Evolutionary conservation across 2,329 filamentous ascomycete genomes (phyloP).

Genomic region (Cadophora malorum): DNA sequence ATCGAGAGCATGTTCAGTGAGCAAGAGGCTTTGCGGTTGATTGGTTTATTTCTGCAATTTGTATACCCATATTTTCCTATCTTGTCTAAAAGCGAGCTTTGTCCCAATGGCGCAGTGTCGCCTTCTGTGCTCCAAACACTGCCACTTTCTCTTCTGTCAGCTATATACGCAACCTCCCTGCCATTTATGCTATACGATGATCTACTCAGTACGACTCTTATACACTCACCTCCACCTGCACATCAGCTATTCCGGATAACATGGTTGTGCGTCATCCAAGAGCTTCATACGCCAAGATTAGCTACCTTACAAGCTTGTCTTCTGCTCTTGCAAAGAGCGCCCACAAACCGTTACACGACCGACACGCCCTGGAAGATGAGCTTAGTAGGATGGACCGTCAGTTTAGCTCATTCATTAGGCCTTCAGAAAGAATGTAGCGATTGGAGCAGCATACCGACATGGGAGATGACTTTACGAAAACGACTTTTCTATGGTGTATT

Average conservation of each 20-base stretch:
- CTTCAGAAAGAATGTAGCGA: conserved; percentile 44
- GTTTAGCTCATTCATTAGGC: conserved; percentile 45
- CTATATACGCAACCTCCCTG: conserved; percentile 52
- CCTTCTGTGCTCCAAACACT: conserved; percentile 45
- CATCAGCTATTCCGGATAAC: conserved; percentile 44
- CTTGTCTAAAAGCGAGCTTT: conserved; percentile 47
- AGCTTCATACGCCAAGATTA: conserved; percentile 46
- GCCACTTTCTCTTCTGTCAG: conserved; percentile 49
- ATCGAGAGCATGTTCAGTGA: conserved; percentile 42
- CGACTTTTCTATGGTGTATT: conserved; percentile 45
- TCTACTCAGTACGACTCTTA: conserved; percentile 43
- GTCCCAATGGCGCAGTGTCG: conserved; percentile 36
- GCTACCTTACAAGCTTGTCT: conserved; percentile 47
- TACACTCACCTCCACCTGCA: conserved; percentile 43
- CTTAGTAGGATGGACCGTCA: conserved; percentile 45
- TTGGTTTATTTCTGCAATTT: conserved; percentile 51
- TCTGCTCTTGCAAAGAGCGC: conserved; percentile 45
- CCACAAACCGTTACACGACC: conserved; percentile 45
- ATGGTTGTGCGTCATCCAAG: conserved; percentile 44
- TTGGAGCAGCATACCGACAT: conserved; percentile 44
- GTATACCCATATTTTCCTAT: conserved; percentile 54
- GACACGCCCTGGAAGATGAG: conserved; percentile 47
- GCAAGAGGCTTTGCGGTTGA: conserved; percentile 47
- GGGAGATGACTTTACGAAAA: conserved; percentile 45
- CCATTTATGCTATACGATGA: conserved; percentile 53